Evolutionary conservation across 352 stramenopile genomes (phyloP), one percentile per base, ranked within the genome.

Genomic region (Phytopythium aichiense): DNA sequence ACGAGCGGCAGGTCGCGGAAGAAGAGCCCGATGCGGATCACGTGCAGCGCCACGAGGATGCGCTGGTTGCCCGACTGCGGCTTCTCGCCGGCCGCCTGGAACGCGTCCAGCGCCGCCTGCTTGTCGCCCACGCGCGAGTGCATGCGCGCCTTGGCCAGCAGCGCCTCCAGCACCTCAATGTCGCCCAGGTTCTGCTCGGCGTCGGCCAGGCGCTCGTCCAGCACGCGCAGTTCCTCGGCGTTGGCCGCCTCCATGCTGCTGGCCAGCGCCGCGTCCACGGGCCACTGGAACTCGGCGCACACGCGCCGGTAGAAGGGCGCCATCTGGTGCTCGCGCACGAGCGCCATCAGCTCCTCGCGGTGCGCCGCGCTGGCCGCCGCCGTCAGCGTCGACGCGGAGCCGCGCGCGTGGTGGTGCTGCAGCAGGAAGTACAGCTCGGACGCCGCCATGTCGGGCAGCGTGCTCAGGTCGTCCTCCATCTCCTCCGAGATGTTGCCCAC

Each of bases 61-160:
- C 98, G 98, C 77, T 99, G 98, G 58, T 98, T 98, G 56, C 94
- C 97, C 37, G 81, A 98, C 65, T 99, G 87, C 55, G 97, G 98
- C 66, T 98, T 97, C 66, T 98, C 85, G 28, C 87, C 83, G 1
- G 93, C 76, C 28, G 98, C 85, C 25, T 82, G 74, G 72, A 98
- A 99, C 7, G 95, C 91, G 46, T 94, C 86, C 16, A 98, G 68
- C 28, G 96, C 95, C 40, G 82, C 77, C 16, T 97, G 75, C 74
- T 98, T 95, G 63, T 98, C 88, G 38, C 94, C 93, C 37, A 98
- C 95, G 52, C 92, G 92, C 51, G 95, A 97, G 59, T 82, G 95
- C 89, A 99, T 97, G 50, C 93, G 78, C 35, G 96, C 97, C 64
- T 98, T 92, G 35, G 89, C 79, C 42, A 99, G 87, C 56, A 97